Percentiles rank a stretch among this genome's conserved stretches.
Evolutionary conservation across 345 rosid genomes (phyloP).

Genomic region (Citrus maxima): DNA sequence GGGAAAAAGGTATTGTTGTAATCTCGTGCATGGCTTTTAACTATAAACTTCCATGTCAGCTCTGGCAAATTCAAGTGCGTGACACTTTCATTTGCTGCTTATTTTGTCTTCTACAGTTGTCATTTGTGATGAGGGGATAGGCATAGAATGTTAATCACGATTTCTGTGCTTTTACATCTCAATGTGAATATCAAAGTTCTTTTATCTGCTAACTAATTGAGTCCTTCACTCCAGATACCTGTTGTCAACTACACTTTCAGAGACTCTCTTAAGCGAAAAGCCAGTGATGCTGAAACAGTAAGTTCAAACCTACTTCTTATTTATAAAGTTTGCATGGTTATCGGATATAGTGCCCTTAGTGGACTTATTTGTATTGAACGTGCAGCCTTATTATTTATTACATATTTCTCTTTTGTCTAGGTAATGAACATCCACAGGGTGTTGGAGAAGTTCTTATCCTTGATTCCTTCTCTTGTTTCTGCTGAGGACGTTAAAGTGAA

Average conservation of each 20-base stretch:
- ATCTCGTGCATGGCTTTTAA: conserved; percentile 1
- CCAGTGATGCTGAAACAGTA: conserved; percentile 75
- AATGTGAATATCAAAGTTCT: neutral
- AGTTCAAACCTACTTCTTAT: conserved; percentile 22
- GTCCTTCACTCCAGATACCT: conserved; percentile 43
- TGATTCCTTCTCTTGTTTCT: conserved; percentile 60
- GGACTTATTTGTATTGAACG: neutral
- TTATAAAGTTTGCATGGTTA: conserved; percentile 1
- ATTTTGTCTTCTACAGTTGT: neutral
- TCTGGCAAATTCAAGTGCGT: neutral
- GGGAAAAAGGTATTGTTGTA: conserved; percentile 52
- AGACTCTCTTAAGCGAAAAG: conserved; percentile 78
- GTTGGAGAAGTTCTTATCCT: conserved; percentile 47
- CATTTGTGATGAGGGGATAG: neutral
- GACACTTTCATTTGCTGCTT: neutral
- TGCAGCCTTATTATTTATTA: neutral
- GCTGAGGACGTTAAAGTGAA: conserved; percentile 30
- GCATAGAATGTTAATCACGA: neutral
- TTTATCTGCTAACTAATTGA: conserved; percentile 10
- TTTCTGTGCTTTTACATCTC: neutral
- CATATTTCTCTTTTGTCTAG: conserved; percentile 34
- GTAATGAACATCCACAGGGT: conserved; percentile 64
- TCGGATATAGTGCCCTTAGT: neutral
- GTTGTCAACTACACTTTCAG: conserved; percentile 68
- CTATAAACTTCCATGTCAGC: neutral